These are phyloP conservation scores for Neofusicoccum ribis DNA, from an alignment of 2,329 filamentous ascomycete genomes.

Conservation along the genomic window DNA sequence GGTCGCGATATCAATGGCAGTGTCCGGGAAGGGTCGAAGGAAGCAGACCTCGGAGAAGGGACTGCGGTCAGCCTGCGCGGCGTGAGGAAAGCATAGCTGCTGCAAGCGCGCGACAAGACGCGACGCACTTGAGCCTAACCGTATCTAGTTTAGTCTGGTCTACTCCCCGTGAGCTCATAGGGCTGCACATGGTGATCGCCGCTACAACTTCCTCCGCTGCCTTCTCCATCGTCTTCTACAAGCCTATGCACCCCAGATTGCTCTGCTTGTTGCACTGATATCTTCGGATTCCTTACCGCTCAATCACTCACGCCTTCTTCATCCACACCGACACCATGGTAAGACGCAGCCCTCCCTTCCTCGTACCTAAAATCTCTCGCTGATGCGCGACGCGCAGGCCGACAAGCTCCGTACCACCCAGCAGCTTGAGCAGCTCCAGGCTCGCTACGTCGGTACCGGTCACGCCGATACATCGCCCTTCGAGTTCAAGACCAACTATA, in stretches of 20 bases:
- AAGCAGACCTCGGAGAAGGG: neutral
- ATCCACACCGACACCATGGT: neutral
- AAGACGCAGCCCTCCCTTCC: neutral
- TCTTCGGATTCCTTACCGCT: neutral
- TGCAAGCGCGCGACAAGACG: neutral
- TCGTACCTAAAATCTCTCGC: neutral
- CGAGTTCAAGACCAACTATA: slow-evolving; percentile 96
- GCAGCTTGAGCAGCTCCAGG: slow-evolving; percentile 94
- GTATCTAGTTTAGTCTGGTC: neutral
- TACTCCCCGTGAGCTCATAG: neutral
- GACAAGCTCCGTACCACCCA: slow-evolving; percentile 98
- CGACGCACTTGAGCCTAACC: neutral
- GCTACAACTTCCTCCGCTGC: slow-evolving; percentile 1
- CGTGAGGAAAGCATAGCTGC: neutral
- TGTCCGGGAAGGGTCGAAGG: neutral
- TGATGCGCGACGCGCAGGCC: slow-evolving; percentile 54
- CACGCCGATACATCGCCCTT: slow-evolving; percentile 96
- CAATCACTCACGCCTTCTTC: too few species aligned
- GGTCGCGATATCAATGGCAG: neutral
- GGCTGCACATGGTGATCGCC: slow-evolving; percentile 8
- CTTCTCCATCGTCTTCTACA: neutral
- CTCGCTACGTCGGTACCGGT: slow-evolving; percentile 92
- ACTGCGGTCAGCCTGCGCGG: neutral
- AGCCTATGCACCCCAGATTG: neutral
- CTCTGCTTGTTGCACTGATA: neutral